These are phyloP conservation scores for Fusarium avenaceum DNA, from an alignment of 2,329 filamentous ascomycete species.

Conservation along the genomic window DNA sequence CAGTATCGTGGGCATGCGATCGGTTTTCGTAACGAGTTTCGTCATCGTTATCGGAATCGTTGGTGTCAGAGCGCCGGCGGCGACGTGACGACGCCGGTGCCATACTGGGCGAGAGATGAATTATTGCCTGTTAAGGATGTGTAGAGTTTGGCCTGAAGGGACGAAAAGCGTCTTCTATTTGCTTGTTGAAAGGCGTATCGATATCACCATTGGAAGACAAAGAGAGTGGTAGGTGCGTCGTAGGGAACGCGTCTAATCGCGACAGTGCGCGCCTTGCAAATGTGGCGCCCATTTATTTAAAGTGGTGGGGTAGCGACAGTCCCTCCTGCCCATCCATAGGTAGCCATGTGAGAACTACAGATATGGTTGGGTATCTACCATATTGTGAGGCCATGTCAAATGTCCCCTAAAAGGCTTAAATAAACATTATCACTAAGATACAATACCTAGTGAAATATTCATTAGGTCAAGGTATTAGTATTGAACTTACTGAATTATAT, in stretches of 20 bases:
- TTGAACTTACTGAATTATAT: neutral
- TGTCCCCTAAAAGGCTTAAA: too few species aligned
- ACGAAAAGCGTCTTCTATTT: neutral
- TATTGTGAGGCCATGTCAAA: neutral
- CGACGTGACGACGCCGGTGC: constrained; percentile 54
- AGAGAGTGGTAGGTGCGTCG: neutral
- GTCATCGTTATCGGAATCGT: constrained; percentile 57
- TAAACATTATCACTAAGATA: neutral
- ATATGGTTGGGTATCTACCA: neutral
- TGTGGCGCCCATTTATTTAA: constrained; percentile 41
- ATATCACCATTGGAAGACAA: constrained; percentile 1
- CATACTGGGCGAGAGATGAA: constrained; percentile 44
- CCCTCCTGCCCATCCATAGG: neutral
- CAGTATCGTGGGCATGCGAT: constrained; percentile 43
- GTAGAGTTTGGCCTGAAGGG: neutral
- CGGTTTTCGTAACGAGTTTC: constrained; percentile 37
- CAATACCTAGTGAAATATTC: neutral
- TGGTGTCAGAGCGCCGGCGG: constrained; percentile 59
- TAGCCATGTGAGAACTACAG: neutral
- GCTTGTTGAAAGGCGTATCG: neutral
- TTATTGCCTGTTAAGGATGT: neutral
- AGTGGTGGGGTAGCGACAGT: constrained; percentile 44
- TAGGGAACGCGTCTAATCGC: constrained; percentile 43
- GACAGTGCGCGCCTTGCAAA: constrained; percentile 40
- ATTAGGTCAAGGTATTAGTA: neutral